Evolutionary conservation across 2,329 filamentous ascomycete genomes (phyloP), one percentile per base, ranked within the genome.

Genomic region (Phaeophleospora eucalypticola): DNA sequence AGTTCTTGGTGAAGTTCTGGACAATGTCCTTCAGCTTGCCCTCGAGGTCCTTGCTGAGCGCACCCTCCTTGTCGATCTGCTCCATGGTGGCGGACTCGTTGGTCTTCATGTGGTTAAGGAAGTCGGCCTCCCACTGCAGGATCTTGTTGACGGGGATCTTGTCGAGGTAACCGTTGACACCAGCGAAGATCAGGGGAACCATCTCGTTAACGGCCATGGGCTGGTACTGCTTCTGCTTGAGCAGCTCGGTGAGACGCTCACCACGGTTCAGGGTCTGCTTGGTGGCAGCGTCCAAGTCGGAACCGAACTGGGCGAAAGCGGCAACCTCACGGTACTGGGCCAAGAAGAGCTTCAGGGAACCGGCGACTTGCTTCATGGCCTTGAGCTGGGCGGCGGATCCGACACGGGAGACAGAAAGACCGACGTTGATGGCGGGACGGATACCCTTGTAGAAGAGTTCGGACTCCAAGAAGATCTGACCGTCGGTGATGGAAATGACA

Each of bases 361-460:
- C 93, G 69, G 93, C 93, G 66, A 98, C 93, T 82, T 98, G 93
- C 85, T 98, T 98, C 93, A 98, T 98, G 78, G 93, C 90, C 88
- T 97, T 98, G 75, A 97, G 83, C 83, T 98, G 93, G 71, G 93
- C 93, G 73, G 93, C 89, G 69, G 93, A 98, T 73, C 93, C 93
- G 85, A 98, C 93, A 88, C 93, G 93, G 64, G 93, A 98, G 66
- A 98, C 93, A 68, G 93, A 98, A 65, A 98, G 88, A 93, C 93
- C 93, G 87, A 98, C 93, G 84, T 98, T 98, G 76, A 98, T 98
- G 79, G 93, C 93, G 67, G 93, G 93, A 71, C 93, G 91, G 76
- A 98, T 79, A 94, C 93, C 93, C 88, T 98, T 98, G 89, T 96
- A 97, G 87, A 97, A 98, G 60, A 97, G 82, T 47, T 98, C 93